Evolutionary conservation across 2,329 filamentous ascomycete genomes (phyloP).

Genomic region (Erysiphe pulchra): DNA sequence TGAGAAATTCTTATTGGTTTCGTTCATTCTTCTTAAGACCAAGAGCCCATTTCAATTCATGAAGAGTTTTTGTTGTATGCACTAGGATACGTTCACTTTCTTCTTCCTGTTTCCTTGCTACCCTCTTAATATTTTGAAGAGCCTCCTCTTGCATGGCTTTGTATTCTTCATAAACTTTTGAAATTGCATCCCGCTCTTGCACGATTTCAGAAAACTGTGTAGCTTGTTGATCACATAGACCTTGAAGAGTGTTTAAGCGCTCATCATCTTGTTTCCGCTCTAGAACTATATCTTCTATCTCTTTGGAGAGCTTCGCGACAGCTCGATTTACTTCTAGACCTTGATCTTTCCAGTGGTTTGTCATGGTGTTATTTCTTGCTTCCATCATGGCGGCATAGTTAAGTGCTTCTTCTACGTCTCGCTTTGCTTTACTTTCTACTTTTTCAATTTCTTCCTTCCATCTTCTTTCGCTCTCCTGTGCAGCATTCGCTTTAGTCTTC

Average conservation of each 20-base stretch:
- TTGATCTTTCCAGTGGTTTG: slow-evolving; percentile 39
- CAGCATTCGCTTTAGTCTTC: slow-evolving; percentile 30
- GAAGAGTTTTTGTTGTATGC: slow-evolving; percentile 31
- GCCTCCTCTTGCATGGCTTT: slow-evolving; percentile 35
- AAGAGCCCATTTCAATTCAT: slow-evolving; percentile 49
- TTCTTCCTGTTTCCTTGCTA: slow-evolving; percentile 29
- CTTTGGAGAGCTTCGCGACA: slow-evolving; percentile 22
- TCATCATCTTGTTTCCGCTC: slow-evolving; percentile 33
- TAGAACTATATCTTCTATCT: slow-evolving; percentile 27
- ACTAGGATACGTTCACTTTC: slow-evolving; percentile 33
- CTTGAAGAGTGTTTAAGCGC: slow-evolving; percentile 35
- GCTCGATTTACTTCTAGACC: slow-evolving; percentile 32
- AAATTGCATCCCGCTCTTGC: slow-evolving; percentile 35
- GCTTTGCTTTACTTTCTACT: slow-evolving; percentile 28
- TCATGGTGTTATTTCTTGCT: slow-evolving; percentile 41
- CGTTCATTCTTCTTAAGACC: slow-evolving; percentile 33
- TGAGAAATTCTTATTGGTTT: background rate
- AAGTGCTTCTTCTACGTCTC: slow-evolving; percentile 39
- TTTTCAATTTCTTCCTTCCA: slow-evolving; percentile 41
- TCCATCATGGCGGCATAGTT: slow-evolving; percentile 40
- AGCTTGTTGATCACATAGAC: slow-evolving; percentile 49
- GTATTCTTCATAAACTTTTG: slow-evolving; percentile 33
- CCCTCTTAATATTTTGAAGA: slow-evolving; percentile 30
- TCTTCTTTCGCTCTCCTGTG: slow-evolving; percentile 30
- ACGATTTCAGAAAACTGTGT: slow-evolving; percentile 34